Percentiles rank a stretch among this genome's conserved stretches.
These are phyloP conservation scores for Botrytis medusae DNA, from an alignment of 2,329 filamentous ascomycete species.

Conservation along the genomic window DNA sequence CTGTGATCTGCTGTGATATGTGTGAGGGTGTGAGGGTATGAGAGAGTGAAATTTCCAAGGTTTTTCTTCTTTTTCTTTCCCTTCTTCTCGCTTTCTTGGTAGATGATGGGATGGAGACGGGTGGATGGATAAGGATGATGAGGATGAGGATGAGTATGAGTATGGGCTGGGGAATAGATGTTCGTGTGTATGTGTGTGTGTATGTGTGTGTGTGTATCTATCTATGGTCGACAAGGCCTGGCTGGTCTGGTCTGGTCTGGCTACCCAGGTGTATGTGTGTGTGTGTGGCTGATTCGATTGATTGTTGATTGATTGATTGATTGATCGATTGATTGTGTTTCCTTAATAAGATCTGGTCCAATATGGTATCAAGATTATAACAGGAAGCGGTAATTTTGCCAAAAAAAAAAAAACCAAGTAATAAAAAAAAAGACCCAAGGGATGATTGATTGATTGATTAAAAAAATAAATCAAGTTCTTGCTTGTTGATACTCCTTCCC, in stretches of 20 bases:
- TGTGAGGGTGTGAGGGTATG: background rate
- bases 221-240: background rate
- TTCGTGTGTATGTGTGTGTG: background rate
- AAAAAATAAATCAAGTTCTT: background rate
- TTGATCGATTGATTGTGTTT: background rate
- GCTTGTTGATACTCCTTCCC: background rate
- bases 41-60: background rate
- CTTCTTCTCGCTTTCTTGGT: background rate
- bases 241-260: background rate
- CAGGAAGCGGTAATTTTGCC: background rate
- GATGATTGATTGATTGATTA: background rate
- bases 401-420: background rate
- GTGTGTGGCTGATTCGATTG: conserved; percentile 1
- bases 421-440: background rate
- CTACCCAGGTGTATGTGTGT: background rate
- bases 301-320: background rate
- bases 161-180: background rate
- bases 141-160: background rate
- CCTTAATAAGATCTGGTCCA: background rate
- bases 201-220: background rate
- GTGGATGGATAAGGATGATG: background rate
- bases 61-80: background rate
- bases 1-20: background rate
- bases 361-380: background rate
- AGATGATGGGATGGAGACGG: background rate